phyloP scores from a whole-genome alignment of 768 basidiomycete species.

The Stropharia rugosoannulata region DNA sequence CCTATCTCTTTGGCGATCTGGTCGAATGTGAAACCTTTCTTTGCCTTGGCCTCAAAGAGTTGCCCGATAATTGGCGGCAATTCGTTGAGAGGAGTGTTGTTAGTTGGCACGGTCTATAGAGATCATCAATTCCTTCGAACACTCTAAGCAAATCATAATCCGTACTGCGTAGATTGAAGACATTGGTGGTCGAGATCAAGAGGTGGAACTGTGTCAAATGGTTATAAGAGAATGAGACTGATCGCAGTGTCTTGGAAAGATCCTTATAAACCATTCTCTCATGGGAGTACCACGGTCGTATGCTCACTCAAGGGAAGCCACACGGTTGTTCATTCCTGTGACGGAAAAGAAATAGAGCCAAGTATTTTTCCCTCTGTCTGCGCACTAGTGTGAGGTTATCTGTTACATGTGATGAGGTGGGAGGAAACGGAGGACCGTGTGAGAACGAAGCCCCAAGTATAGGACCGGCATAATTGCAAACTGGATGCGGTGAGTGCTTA shows the following conservation, averaged over 20 bases:
- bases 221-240: constrained; percentile 1
- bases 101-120: constrained; percentile 40
- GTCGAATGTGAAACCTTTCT: constrained; percentile 72
- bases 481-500: neutral
- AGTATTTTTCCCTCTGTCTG: neutral
- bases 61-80: constrained; percentile 48
- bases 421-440: constrained; percentile 7
- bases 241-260: neutral
- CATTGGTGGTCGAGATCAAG: constrained; percentile 5
- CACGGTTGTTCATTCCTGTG: constrained; percentile 5
- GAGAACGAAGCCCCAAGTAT: neutral
- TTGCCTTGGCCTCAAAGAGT: constrained; percentile 67
- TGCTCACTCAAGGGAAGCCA: constrained; percentile 1
- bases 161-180: constrained; percentile 10
- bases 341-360: neutral
- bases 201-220: neutral
- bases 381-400: neutral
- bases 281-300: neutral
- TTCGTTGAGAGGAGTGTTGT: constrained; percentile 43
- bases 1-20: constrained; percentile 63
- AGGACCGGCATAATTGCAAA: neutral
- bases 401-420: constrained; percentile 13
- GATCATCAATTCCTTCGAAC: neutral
- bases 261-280: constrained; percentile 8
- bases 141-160: neutral